Conservation (phyloP, 176 grass and related monocot genomes). For the Thalia dealbata region DNA sequence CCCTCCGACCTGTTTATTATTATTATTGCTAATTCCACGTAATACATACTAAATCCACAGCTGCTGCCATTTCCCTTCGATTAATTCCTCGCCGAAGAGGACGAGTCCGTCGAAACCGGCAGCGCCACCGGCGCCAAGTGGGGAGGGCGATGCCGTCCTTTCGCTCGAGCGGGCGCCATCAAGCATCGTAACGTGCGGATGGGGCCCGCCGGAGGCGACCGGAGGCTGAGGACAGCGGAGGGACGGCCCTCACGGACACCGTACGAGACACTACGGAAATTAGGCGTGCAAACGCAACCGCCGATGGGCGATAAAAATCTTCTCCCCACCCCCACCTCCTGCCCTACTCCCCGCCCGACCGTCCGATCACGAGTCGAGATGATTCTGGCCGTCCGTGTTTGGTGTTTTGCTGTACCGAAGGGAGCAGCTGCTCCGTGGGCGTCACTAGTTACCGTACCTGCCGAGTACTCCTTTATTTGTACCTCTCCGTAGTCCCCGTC, state of each 20-base stretch:
- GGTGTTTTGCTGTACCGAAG: background rate
- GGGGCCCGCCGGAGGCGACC: background rate
- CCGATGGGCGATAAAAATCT: background rate
- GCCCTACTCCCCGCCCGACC: background rate
- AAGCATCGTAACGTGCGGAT: background rate
- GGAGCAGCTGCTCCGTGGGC: background rate
- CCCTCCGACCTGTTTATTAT: no score
- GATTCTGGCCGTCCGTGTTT: no score
- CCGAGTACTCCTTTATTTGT: background rate
- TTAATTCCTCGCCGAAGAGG: no score
- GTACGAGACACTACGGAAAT: constrained; percentile 11
- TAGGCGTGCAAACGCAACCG: no score
- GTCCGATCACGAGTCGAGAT: background rate
- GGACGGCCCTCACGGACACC: background rate
- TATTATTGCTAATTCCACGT: no score
- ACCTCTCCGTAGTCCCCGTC: constrained; percentile 3
- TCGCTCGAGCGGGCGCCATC: background rate
- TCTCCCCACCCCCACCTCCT: background rate
- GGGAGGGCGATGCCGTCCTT: no score
- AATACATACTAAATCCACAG: no score
- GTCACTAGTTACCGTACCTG: background rate
- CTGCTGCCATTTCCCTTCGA: no score
- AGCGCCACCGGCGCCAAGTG: no score
- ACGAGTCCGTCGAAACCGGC: no score
- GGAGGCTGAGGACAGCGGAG: background rate